Base-by-base conservation (phyloP, 2,329 filamentous ascomycete genomes). In the Penicillium italicum region DNA sequence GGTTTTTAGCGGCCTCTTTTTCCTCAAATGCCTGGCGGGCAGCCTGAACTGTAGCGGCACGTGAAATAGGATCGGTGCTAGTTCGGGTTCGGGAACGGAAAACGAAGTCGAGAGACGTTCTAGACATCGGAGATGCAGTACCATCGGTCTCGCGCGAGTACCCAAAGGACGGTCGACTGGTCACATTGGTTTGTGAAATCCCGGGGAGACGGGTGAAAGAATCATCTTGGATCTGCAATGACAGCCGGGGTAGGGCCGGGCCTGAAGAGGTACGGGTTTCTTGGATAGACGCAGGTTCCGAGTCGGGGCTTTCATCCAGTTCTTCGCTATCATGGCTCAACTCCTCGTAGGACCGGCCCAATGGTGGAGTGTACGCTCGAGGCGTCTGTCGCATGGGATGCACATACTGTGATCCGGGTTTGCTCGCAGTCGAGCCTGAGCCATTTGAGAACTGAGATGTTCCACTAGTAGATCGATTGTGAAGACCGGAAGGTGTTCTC, bases 11-110 rank as follows among this genome's bases (percentile, higher is more conserved):
- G 4, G 79, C 80, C 69, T 85, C 81, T 61, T 82, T 82, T 60
- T 84, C 81, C 55, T 82, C 76, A 65, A 84, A 85, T 31, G 82
- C 82, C 48, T 79, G 74, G 7, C 83, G 77, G 5, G 81, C 79
- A 42, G 80, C 81, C 52, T 80, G 78, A 10, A 85, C 81, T 4
- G 78, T 78, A 18, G 82, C 82, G 40, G 81, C 82, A 37, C 81
- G 78, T 5, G 79, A 78, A 30, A 78, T 74, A 8, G 82, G 76
- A 61, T 85, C 82, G 16, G 74, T 76, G 54, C 80, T 80, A 5
- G 76, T 72, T 53, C 77, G 74, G 26, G 75, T 77, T 48, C 76
- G 78, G 22, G 63, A 81, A 70, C 78, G 77, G 59, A 83, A 80
- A 22, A 80, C 76, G 58, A 79, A 81, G 66, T 85, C 82, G 51